Conservation (phyloP, 163 green algal species). For the Trebouxiophyceae sp. region DNA sequence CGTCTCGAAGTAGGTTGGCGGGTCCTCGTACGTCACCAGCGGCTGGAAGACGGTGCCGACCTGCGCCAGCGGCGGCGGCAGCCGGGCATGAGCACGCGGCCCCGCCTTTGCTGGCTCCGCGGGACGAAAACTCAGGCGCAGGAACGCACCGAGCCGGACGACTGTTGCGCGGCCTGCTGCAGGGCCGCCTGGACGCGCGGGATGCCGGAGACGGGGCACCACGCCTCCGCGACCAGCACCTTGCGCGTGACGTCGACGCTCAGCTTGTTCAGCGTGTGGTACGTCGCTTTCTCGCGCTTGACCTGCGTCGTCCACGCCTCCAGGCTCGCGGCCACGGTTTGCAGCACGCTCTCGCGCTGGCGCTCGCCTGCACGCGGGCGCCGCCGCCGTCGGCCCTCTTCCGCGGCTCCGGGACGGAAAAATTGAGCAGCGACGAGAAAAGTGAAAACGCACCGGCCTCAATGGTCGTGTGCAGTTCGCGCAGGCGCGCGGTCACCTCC, state of each 20-base stretch:
- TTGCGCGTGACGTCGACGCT: slow-evolving; percentile 90
- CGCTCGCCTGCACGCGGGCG: slow-evolving; percentile 36
- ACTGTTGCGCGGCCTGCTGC: slow-evolving; percentile 35
- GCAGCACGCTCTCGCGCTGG: slow-evolving; percentile 72
- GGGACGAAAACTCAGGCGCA: neutral
- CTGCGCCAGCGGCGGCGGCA: slow-evolving; percentile 18
- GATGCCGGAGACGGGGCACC: slow-evolving; percentile 68
- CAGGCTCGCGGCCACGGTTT: slow-evolving; percentile 54
- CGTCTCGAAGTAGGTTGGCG: slow-evolving; percentile 91
- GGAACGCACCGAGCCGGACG: slow-evolving; percentile 34
- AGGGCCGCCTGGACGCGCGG: slow-evolving; percentile 69
- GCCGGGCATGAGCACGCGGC: no score
- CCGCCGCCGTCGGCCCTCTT: no score
- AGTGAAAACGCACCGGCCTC: slow-evolving; percentile 56
- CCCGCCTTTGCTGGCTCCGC: neutral
- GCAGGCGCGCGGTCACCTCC: slow-evolving; percentile 77
- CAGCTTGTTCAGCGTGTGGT: slow-evolving; percentile 98
- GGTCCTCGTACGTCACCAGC: slow-evolving; percentile 71
- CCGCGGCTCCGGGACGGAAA: no score
- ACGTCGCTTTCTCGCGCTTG: slow-evolving; percentile 86
- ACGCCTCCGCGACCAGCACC: slow-evolving; percentile 92
- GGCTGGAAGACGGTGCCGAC: slow-evolving; percentile 88
- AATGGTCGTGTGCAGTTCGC: slow-evolving; percentile 90
- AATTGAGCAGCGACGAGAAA: no score
- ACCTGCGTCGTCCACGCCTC: slow-evolving; percentile 54